Conservation (phyloP, 2,329 filamentous ascomycete genomes). For the Penicillium nordicum region DNA sequence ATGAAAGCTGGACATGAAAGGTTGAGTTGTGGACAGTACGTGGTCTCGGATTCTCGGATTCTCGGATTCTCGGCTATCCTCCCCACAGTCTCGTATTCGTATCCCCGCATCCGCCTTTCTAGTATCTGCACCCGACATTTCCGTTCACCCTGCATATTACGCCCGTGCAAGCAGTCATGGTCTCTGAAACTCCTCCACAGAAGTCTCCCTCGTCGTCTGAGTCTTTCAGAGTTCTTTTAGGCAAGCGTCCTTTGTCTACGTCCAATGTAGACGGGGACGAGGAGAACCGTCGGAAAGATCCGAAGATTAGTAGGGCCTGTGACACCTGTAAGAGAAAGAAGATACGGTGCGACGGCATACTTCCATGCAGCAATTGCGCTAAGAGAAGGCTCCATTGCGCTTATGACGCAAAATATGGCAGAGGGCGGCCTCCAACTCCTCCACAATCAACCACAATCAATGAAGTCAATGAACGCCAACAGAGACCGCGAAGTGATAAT, state of each 20-base stretch:
- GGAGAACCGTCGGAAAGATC: constrained; percentile 19
- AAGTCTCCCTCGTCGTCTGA: not conserved
- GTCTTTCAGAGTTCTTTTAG: not conserved
- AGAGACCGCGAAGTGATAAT: not conserved
- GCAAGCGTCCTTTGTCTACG: not conserved
- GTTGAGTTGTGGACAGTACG: not conserved
- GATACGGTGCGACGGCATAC: constrained; percentile 55
- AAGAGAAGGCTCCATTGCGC: constrained; percentile 8
- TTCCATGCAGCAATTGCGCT: constrained; percentile 41
- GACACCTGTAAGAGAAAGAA: constrained; percentile 42
- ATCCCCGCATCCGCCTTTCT: not conserved
- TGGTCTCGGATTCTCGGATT: not conserved
- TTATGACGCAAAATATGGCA: constrained; percentile 13
- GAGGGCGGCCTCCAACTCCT: constrained; percentile 14
- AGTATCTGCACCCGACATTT: not conserved
- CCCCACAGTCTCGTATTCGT: not conserved
- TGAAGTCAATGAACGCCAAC: not conserved
- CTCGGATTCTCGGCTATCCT: not conserved
- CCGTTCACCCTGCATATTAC: not conserved
- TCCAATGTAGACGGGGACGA: not conserved
- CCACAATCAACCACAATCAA: constrained; percentile 1
- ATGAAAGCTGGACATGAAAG: not conserved
- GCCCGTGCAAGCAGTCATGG: not conserved
- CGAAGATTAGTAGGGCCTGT: constrained; percentile 19
- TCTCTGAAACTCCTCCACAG: not conserved